A percentile compares a stretch with the other conserved stretches of the same genome.
These are phyloP conservation scores for Boletus reticulatus DNA, from an alignment of 768 basidiomycete genomes.

Conservation along the genomic window DNA sequence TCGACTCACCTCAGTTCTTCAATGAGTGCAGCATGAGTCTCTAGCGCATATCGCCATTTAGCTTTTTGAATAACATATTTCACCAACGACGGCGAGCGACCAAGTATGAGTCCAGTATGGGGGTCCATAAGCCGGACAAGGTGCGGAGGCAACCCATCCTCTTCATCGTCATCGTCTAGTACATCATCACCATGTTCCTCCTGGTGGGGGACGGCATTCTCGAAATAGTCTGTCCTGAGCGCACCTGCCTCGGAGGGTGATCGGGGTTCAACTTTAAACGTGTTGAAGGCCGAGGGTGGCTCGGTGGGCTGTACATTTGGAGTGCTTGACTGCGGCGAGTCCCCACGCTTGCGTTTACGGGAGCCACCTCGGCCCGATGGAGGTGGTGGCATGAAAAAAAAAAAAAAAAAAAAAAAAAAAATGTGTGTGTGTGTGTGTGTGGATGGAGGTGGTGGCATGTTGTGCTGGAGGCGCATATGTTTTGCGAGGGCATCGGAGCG, in stretches of 20 bases:
- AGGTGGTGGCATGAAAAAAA: slow-evolving; percentile 68
- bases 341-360: slow-evolving; percentile 66
- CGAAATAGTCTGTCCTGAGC: slow-evolving; percentile 34
- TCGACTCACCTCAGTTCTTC: slow-evolving; percentile 52
- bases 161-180: slow-evolving; percentile 32
- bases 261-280: slow-evolving; percentile 62
- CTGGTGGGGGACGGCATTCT: slow-evolving; percentile 10
- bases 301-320: slow-evolving; percentile 18
- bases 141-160: slow-evolving; percentile 54
- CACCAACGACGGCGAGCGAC: slow-evolving; percentile 65
- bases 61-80: slow-evolving; percentile 72
- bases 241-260: slow-evolving; percentile 39
- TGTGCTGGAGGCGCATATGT: slow-evolving; percentile 88
- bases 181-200: slow-evolving; percentile 20
- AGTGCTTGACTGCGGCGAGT: slow-evolving; percentile 25
- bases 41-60: slow-evolving; percentile 65
- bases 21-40: slow-evolving; percentile 63
- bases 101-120: slow-evolving; percentile 60
- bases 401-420: no score
- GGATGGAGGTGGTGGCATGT: slow-evolving; percentile 72
- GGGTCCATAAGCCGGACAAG: slow-evolving; percentile 52
- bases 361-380: slow-evolving; percentile 68
- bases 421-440: no score
- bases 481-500: slow-evolving; percentile 92
- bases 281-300: slow-evolving; percentile 44